Percentiles rank a stretch among this genome's conserved stretches.
These are phyloP conservation scores for Amanita pallidorosea DNA, from an alignment of 768 basidiomycete species.

Conservation along the genomic window DNA sequence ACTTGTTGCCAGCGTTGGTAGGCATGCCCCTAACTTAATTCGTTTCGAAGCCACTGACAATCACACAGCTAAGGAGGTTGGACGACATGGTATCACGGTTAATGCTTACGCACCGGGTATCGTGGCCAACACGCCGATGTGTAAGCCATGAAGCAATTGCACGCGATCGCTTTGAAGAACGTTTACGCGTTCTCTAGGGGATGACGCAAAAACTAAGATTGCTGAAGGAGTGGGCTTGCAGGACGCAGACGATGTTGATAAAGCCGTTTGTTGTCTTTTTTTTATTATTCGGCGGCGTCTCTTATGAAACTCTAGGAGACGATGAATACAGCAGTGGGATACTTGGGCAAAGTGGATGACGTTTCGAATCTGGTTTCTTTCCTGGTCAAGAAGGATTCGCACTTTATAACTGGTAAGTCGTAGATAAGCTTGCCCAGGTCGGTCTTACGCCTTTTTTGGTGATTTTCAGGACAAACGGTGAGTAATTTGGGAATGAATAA, in stretches of 20 bases:
- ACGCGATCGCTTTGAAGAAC: background rate
- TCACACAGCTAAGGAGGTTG: conserved; percentile 13
- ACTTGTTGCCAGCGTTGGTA: conserved; percentile 18
- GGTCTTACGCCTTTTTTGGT: too few species aligned
- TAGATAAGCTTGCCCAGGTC: background rate
- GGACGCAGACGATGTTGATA: background rate
- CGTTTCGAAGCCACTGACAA: background rate
- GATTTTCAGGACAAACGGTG: conserved; percentile 2
- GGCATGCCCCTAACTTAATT: background rate
- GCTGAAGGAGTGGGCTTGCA: background rate
- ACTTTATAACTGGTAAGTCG: conserved; percentile 17
- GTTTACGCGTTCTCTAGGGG: background rate
- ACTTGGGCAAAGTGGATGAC: conserved; percentile 14
- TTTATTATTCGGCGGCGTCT: background rate
- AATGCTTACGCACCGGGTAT: conserved; percentile 20
- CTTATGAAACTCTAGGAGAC: background rate
- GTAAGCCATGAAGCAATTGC: background rate
- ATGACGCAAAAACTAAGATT: background rate
- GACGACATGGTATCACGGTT: conserved; percentile 17
- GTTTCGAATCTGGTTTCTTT: conserved; percentile 22
- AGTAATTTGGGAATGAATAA: background rate
- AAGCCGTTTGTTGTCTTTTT: background rate
- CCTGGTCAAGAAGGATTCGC: conserved; percentile 20
- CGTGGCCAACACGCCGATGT: conserved; percentile 1
- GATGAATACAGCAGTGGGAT: background rate